Evolutionary conservation across 305 asterid species (phyloP).

Genomic region (Fraxinus dipetala): DNA sequence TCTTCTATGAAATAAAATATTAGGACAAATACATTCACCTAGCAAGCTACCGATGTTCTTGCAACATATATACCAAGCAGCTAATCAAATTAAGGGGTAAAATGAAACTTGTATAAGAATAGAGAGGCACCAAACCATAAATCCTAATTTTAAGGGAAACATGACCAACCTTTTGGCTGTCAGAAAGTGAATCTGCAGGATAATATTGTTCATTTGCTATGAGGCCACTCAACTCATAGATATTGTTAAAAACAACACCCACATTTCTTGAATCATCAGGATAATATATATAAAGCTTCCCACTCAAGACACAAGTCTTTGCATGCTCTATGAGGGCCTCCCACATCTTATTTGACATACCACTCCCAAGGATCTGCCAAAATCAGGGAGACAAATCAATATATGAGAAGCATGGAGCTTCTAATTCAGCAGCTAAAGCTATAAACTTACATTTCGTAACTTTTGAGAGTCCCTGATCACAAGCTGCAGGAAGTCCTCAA

Average conservation of each 20-base stretch:
- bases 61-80: not conserved
- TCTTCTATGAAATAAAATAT: not conserved
- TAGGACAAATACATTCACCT: not conserved
- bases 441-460: constrained; percentile 64
- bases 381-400: constrained; percentile 16
- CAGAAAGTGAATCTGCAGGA: constrained; percentile 59
- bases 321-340: constrained; percentile 89
- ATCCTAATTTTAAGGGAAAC: not conserved
- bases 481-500: constrained; percentile 87
- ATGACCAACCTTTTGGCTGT: constrained; percentile 53
- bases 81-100: not conserved
- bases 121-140: not conserved
- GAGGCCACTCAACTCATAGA: constrained; percentile 84
- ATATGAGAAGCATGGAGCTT: not conserved
- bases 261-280: constrained; percentile 73
- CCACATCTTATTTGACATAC: constrained; percentile 46
- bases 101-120: not conserved
- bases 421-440: not conserved
- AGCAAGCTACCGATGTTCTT: not conserved
- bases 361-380: constrained; percentile 84
- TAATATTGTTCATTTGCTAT: constrained; percentile 53
- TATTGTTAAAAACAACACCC: constrained; percentile 83
- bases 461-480: constrained; percentile 78
- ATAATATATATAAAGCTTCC: constrained; percentile 80
- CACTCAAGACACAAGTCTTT: constrained; percentile 85